Conservation (phyloP, 1,284 basidiomycete genomes). For the Golubevia sp. region DNA sequence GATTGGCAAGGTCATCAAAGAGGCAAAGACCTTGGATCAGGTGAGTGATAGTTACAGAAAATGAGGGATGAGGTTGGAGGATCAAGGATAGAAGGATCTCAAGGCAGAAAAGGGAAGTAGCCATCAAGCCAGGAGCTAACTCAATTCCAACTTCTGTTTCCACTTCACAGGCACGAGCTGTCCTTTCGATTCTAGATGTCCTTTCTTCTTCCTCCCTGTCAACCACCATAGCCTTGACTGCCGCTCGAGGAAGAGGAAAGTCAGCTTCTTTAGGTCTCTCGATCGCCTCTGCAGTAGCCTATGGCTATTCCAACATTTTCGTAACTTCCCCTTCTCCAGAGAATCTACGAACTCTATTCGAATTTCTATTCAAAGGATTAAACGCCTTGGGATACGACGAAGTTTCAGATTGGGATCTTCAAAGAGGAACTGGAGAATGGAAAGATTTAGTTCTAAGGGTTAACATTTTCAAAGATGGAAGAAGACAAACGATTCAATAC, state of each 20-base stretch:
- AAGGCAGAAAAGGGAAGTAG: too few relatives aligned
- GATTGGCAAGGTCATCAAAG: constrained; percentile 83
- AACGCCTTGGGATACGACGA: constrained; percentile 95
- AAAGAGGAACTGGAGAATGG: constrained; percentile 92
- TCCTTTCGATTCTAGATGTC: constrained; percentile 55
- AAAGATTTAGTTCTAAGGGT: constrained; percentile 95
- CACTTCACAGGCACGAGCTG: constrained; percentile 28
- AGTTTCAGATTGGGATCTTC: constrained; percentile 94
- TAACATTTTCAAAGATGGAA: constrained; percentile 82
- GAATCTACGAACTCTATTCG: constrained; percentile 96
- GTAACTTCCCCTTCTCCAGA: constrained; percentile 97
- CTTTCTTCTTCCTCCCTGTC: constrained; percentile 69
- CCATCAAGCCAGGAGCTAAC: too few relatives aligned
- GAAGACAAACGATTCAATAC: constrained; percentile 95
- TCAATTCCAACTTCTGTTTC: not conserved
- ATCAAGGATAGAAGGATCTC: too few relatives aligned
- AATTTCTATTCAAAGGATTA: constrained; percentile 96
- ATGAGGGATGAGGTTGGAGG: too few relatives aligned
- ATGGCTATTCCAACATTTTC: constrained; percentile 97
- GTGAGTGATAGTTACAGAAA: constrained; percentile 56
- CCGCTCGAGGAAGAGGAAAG: constrained; percentile 92
- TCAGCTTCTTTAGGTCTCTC: constrained; percentile 93
- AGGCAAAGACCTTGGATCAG: constrained; percentile 92
- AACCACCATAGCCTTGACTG: constrained; percentile 92
- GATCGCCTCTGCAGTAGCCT: constrained; percentile 87